These are phyloP conservation scores for Pseudonitzschia pungens DNA, from an alignment of 108 stramenopile genomes.

Conservation along the genomic window DNA sequence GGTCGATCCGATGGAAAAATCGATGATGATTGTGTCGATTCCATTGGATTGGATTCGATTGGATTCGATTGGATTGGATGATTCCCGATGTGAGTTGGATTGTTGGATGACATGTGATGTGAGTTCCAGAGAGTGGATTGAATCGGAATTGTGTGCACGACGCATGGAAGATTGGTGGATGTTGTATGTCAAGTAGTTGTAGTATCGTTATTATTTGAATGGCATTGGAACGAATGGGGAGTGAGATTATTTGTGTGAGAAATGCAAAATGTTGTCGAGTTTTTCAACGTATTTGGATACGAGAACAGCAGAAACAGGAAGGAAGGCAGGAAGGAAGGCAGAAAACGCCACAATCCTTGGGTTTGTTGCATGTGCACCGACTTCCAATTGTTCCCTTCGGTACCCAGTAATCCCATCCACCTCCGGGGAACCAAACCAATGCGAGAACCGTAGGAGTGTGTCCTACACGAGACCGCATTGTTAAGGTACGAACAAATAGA, in stretches of 20 bases:
- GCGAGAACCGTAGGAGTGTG: too few relatives aligned
- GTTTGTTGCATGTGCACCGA: not conserved
- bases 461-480: too few relatives aligned
- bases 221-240: not conserved
- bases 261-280: constrained; percentile 1
- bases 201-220: too few relatives aligned
- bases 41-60: not conserved
- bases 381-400: too few relatives aligned
- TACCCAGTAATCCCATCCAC: too few relatives aligned
- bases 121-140: not conserved
- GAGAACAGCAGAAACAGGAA: not conserved
- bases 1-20: not conserved
- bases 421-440: too few relatives aligned
- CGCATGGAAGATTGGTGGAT: not conserved
- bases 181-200: too few relatives aligned
- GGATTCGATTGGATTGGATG: not conserved
- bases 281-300: not conserved
- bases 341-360: not conserved
- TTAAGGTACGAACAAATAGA: not conserved
- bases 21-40: too few relatives aligned
- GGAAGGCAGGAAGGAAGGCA: not conserved
- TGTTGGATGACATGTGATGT: not conserved
- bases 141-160: too few relatives aligned
- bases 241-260: constrained; percentile 7
- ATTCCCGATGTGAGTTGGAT: not conserved